Evolutionary conservation across 2,329 filamentous ascomycete genomes (phyloP), one percentile per base, ranked within the genome.

Genomic region (Phyllosticta citriasiana): DNA sequence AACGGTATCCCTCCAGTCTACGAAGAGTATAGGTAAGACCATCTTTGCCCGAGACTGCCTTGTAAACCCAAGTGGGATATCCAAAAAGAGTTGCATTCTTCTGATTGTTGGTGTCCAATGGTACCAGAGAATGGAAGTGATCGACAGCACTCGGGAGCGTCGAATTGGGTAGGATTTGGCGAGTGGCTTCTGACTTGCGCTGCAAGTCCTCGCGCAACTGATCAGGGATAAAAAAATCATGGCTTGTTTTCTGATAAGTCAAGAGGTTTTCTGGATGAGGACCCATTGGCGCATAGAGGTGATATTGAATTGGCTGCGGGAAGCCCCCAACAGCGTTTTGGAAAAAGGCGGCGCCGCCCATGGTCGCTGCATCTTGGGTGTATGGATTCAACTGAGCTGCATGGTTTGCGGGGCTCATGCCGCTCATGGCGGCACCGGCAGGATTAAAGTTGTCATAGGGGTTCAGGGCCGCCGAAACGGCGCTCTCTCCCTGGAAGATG

Each of bases 21-120:
- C 94, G 84, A 55, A 99, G 78, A 62, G 88, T 91, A 74, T 96
- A 97, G n/a, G 87, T 85, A 65, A 89, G 87, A 10, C 92, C 94
- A 67, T 93, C 93, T 71, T 94, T 94, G 73, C 84, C 87, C 6
- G 91, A 96, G 25, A 88, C 86, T 8, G 92, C 93, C 77, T 97
- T 97, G 78, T 97, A 99, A 0, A 96, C 84, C 91, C 92, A 97
- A 67, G 88, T 96, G 5, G 88, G 85, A 69, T 91, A 96, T 27
- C 91, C 91, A 74, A 97, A 97, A 16, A 88, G 84, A 12, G 84
- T 82, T 3, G 86, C 83, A 66, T 87, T 91, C 72, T 91, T 92
- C 66, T 91, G 84, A 63, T 90, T 85, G 57, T 82, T 88, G 8
- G 87, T 89, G 73, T 97, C 92, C 53, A 99, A 78, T 3, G 93